Evolutionary conservation across 2,329 filamentous ascomycete genomes (phyloP).

Genomic region (Pseudocercospora fijiensis): DNA sequence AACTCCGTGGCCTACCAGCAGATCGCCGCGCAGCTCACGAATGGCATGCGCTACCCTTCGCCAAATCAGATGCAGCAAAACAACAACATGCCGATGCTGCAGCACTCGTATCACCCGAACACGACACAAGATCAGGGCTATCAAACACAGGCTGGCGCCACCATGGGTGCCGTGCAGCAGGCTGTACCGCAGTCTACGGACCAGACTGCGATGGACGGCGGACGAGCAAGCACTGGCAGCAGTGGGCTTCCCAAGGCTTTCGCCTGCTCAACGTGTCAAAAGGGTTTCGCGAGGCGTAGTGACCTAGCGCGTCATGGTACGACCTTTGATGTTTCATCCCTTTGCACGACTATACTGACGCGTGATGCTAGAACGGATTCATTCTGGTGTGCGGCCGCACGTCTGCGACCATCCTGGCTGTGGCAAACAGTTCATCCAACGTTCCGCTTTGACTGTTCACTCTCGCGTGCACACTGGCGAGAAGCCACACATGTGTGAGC

Average conservation of each 20-base stretch:
- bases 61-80: slow-evolving; percentile 51
- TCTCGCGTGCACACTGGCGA: slow-evolving; percentile 94
- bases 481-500: slow-evolving; percentile 97
- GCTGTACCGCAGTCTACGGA: slow-evolving; percentile 34
- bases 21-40: slow-evolving; percentile 52
- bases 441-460: slow-evolving; percentile 92
- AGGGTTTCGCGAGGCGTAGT: slow-evolving; percentile 89
- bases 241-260: slow-evolving; percentile 69
- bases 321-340: slow-evolving; percentile 35
- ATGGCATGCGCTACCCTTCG: slow-evolving; percentile 56
- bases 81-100: slow-evolving; percentile 53
- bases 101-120: slow-evolving; percentile 55
- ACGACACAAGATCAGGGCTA: slow-evolving; percentile 49
- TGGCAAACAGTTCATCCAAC: slow-evolving; percentile 95
- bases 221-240: slow-evolving; percentile 43
- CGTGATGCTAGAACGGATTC: slow-evolving; percentile 74
- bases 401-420: slow-evolving; percentile 87
- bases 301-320: slow-evolving; percentile 92
- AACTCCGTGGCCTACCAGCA: slow-evolving; percentile 47
- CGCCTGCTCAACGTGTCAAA: slow-evolving; percentile 83
- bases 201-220: slow-evolving; percentile 39
- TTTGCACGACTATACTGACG: slow-evolving; percentile 26
- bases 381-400: slow-evolving; percentile 86
- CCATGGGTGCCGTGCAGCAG: slow-evolving; percentile 36
- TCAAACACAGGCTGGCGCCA: slow-evolving; percentile 37